Percentiles rank a stretch among this genome's conserved stretches.
These are phyloP conservation scores for Quercus tomentella DNA, from an alignment of 331 rosid species.

Conservation along the genomic window DNA sequence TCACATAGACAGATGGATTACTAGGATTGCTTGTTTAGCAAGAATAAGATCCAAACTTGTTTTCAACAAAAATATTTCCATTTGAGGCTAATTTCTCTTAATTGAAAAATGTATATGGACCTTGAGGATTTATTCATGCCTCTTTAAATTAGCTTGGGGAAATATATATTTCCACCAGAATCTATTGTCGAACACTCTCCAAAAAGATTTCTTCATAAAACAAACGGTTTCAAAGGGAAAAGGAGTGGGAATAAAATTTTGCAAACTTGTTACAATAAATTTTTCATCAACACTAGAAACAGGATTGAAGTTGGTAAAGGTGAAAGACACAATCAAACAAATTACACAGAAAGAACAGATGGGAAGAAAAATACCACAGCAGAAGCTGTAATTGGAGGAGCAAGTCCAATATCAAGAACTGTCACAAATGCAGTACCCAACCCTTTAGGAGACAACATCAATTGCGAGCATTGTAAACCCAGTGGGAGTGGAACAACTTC, in stretches of 20 bases:
- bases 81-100: background rate
- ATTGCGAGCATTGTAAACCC: constrained; percentile 60
- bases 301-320: background rate
- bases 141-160: background rate
- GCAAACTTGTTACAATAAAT: background rate
- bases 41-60: background rate
- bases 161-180: background rate
- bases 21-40: background rate
- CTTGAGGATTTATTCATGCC: background rate
- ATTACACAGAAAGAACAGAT: background rate
- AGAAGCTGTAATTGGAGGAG: constrained; percentile 70
- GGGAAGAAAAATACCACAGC: constrained; percentile 52
- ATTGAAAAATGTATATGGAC: background rate
- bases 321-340: background rate
- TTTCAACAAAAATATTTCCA: background rate
- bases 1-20: too few relatives aligned
- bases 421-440: constrained; percentile 79
- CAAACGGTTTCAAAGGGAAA: background rate
- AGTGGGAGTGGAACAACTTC: constrained; percentile 63
- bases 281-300: background rate
- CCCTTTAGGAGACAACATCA: constrained; percentile 72
- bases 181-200: background rate
- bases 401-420: constrained; percentile 69
- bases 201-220: background rate
- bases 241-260: background rate